A percentile compares a stretch with the other conserved stretches of the same genome.
Conservation (phyloP, 2,329 filamentous ascomycete species). For the Chrysosporium keratinophilum region DNA sequence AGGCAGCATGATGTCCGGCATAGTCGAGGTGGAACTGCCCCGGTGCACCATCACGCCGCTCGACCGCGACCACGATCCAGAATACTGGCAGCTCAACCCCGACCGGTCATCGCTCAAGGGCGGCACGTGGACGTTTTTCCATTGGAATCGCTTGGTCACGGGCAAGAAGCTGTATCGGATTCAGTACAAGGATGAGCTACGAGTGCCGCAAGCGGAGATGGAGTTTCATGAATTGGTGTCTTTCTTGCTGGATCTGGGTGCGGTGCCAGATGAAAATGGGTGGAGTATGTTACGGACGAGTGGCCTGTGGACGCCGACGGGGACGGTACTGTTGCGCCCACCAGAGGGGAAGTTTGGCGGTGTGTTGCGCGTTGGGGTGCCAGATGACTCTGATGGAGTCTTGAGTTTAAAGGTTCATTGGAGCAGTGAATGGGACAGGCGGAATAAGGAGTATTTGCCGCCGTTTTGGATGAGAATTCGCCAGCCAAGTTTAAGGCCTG, state of each 20-base stretch:
- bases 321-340: slow-evolving; percentile 47
- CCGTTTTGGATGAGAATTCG: slow-evolving; percentile 45
- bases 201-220: slow-evolving; percentile 40
- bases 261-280: slow-evolving; percentile 49
- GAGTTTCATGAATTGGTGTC: slow-evolving; percentile 51
- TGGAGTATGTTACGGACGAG: slow-evolving; percentile 49
- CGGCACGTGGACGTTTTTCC: slow-evolving; percentile 55
- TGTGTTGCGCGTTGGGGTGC: slow-evolving; percentile 44
- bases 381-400: slow-evolving; percentile 52
- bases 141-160: slow-evolving; percentile 55
- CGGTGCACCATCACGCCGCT: slow-evolving; percentile 54
- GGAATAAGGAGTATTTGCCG: slow-evolving; percentile 44
- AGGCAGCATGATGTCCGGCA: slow-evolving; percentile 53
- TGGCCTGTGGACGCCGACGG: slow-evolving; percentile 52
- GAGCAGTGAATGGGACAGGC: slow-evolving; percentile 45
- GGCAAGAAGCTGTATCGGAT: slow-evolving; percentile 53
- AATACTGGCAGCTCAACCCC: slow-evolving; percentile 50
- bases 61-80: slow-evolving; percentile 45
- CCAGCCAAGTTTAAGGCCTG: slow-evolving; percentile 15
- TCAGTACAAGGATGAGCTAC: slow-evolving; percentile 47
- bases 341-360: slow-evolving; percentile 40
- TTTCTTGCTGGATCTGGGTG: slow-evolving; percentile 55
- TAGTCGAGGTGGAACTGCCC: slow-evolving; percentile 57
- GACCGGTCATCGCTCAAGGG: slow-evolving; percentile 48
- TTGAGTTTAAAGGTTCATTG: slow-evolving; percentile 49